Percentiles rank a stretch among this genome's conserved stretches.
phyloP scores from a whole-genome alignment of 768 basidiomycete species.

The Floccularia luteovirens region DNA sequence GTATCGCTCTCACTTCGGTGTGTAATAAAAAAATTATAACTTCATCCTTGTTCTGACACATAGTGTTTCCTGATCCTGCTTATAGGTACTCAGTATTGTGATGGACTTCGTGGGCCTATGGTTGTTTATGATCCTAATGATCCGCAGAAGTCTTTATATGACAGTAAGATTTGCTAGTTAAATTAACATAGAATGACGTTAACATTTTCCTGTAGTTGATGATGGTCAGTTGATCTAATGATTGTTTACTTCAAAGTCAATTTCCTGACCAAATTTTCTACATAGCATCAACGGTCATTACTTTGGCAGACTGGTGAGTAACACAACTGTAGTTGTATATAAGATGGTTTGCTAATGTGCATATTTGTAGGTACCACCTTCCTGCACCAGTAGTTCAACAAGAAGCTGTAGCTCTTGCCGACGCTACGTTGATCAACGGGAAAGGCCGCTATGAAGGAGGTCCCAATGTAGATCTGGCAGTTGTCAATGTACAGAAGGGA shows the following conservation, averaged over 20 bases:
- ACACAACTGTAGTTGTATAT: background rate
- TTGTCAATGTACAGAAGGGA: slow-evolving; percentile 28
- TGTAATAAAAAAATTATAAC: slow-evolving; percentile 9
- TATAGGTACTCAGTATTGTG: slow-evolving; percentile 38
- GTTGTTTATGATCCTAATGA: slow-evolving; percentile 31
- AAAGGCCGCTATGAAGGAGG: slow-evolving; percentile 31
- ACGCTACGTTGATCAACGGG: slow-evolving; percentile 38
- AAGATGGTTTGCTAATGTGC: background rate
- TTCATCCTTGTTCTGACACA: background rate
- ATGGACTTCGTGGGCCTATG: slow-evolving; percentile 29
- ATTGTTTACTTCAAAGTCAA: background rate
- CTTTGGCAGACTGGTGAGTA: slow-evolving; percentile 28
- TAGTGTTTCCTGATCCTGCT: background rate
- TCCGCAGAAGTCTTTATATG: slow-evolving; percentile 21
- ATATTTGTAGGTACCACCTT: background rate
- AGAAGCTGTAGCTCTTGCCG: slow-evolving; percentile 8
- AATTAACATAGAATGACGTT: background rate
- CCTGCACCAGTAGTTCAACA: background rate
- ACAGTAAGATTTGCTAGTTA: slow-evolving; percentile 8
- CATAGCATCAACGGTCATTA: slow-evolving; percentile 18
- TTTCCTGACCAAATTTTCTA: background rate
- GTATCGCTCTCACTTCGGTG: slow-evolving; percentile 28
- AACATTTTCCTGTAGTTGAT: slow-evolving; percentile 19
- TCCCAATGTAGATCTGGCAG: slow-evolving; percentile 20
- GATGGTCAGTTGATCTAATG: slow-evolving; percentile 21